A percentile compares a stretch with the other conserved stretches of the same genome.
These are phyloP conservation scores for Wickerhamomyces hampshirensis DNA, from an alignment of 805 yeast species.

Conservation along the genomic window DNA sequence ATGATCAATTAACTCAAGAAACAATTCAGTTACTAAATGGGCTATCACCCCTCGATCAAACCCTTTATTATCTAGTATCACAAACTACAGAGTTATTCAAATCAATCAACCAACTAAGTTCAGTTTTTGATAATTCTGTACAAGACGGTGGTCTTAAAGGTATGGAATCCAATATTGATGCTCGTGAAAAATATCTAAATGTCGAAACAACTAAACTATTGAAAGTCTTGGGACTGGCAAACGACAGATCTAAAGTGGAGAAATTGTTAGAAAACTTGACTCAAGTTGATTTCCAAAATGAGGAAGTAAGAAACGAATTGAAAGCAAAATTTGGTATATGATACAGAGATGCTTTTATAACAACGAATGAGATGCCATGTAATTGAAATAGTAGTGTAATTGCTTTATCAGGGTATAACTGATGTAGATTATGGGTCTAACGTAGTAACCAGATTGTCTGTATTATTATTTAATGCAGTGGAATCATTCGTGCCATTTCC, in stretches of 20 bases:
- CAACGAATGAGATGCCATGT: background rate
- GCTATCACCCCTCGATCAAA: constrained; percentile 43
- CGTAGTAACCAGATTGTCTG: too few species aligned
- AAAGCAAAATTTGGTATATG: constrained; percentile 16
- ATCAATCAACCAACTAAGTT: constrained; percentile 6
- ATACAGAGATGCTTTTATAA: background rate
- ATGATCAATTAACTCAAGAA: constrained; percentile 10
- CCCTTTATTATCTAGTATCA: constrained; percentile 37
- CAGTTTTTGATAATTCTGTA: constrained; percentile 6
- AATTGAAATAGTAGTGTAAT: background rate
- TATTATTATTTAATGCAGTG: background rate
- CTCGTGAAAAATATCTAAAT: constrained; percentile 36
- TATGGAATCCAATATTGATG: constrained; percentile 24
- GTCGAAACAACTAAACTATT: constrained; percentile 34
- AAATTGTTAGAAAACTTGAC: constrained; percentile 17
- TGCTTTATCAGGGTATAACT: too few species aligned
- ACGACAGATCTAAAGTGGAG: constrained; percentile 20
- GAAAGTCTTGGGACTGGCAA: constrained; percentile 18
- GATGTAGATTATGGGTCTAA: too few species aligned
- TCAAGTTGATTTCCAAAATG: constrained; percentile 17
- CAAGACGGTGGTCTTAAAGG: constrained; percentile 11
- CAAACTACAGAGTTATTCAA: constrained; percentile 33
- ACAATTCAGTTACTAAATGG: constrained; percentile 25
- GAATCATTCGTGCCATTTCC: constrained; percentile 1
- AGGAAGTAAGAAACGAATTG: constrained; percentile 16